phyloP scores from a whole-genome alignment of 2,329 filamentous ascomycete genomes.

The Byssochlamys sp. region DNA sequence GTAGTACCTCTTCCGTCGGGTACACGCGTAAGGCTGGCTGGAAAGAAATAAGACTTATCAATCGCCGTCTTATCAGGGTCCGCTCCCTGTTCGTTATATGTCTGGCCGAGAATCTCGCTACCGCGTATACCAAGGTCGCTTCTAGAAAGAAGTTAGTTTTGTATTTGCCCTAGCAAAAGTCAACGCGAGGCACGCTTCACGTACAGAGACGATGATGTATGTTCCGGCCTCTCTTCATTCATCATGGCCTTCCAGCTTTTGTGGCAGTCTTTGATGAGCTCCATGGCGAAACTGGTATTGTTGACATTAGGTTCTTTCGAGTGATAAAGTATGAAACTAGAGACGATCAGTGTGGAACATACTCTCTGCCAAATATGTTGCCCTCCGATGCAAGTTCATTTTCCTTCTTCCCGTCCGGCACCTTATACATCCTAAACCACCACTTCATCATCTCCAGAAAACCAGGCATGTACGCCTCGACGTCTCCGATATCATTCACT shows the following conservation, averaged over 20 bases:
- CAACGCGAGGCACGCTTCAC: not conserved
- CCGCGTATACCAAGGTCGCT: constrained; percentile 1
- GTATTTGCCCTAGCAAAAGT: not conserved
- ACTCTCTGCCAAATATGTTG: constrained; percentile 7
- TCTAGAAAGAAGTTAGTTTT: not conserved
- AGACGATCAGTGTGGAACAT: not conserved
- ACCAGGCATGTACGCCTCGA: constrained; percentile 80
- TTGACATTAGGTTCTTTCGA: not conserved
- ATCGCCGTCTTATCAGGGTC: not conserved
- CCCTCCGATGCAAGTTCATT: constrained; percentile 69
- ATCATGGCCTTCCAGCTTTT: constrained; percentile 3
- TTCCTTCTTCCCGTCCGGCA: constrained; percentile 75
- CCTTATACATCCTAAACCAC: constrained; percentile 98
- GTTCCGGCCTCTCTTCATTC: not conserved
- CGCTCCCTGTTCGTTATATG: not conserved
- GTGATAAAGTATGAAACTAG: not conserved
- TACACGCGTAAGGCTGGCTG: not conserved
- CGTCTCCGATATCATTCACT: constrained; percentile 87
- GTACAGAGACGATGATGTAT: constrained; percentile 1
- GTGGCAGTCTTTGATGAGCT: constrained; percentile 3
- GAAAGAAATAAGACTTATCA: constrained; percentile 2
- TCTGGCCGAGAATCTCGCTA: not conserved
- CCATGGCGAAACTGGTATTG: constrained; percentile 1
- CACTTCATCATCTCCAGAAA: constrained; percentile 84
- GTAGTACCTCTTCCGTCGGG: not conserved